Base-by-base conservation (phyloP, 306 rosid species). In the Sophora flavescens region DNA sequence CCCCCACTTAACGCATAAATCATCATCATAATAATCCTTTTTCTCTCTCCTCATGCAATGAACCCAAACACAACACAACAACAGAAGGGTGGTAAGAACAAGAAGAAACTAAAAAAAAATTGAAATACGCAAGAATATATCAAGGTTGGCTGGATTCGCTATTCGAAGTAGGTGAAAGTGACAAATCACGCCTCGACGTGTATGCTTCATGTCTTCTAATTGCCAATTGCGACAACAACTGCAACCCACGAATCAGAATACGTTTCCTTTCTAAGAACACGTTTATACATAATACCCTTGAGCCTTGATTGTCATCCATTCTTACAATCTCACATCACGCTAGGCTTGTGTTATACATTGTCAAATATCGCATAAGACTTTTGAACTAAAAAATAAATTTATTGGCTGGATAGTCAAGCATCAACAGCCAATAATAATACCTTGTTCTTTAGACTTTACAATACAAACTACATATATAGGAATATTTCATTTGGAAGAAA, bases 1-100 rank as follows among this genome's bases (percentile, higher is more conserved):
- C 63, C 68, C 84, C 68, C 83, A 73, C 86, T 89, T 83, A 84
- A 88, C 68, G 82, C 87, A 84, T 87, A 62, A 71, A 78, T 64
- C 56, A 62, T 62, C 64, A 63, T 50, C n/a, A 30, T 59, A 80
- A 58, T 50, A 28, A 69, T 30, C 71, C 42, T 47, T 39, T 32
- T 47, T 60, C 63, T 62, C n/a, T 41, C 13, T 48, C 56, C 54
- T 33, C 9, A 61, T 61, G 48, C 14, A 9, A 42, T 10, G 13
- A 9, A 42, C 2, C 51, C 14, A 4, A 45, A 45, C n/a, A 44
- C 3, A 44, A 44, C 45, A 41, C 2, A 41, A 6, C 11, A 22
- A 22, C 2, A 41, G 12, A 41, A 9, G 12, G 47, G 38, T 35
- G 38, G 38, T 35, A 35, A 2, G 44, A 6, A 11, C 12, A 3